Base-by-base conservation (phyloP, 345 rosid species). In the Balakata baccata region DNA sequence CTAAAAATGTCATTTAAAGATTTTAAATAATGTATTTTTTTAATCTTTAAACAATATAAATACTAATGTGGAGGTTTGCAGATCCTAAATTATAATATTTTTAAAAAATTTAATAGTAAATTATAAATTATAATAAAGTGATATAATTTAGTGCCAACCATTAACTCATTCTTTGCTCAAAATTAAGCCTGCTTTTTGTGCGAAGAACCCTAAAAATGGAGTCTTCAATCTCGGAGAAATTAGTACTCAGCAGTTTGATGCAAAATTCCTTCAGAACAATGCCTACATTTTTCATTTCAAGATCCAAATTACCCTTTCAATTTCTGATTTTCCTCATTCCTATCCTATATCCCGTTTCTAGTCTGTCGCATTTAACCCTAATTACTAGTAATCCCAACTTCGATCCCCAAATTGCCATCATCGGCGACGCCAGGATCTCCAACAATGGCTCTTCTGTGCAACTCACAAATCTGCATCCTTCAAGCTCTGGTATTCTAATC, bases 341-440 rank as follows among this genome's bases (percentile, higher is more conserved):
- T 22, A 61, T 56, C 64, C 67, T 79, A 51, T 17, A 41, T 17
- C 78, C 80, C 63, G 45, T 73, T 14, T 76, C 68, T 14, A 59
- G 61, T 59, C 67, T 78, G 41, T 45, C 80, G 3, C 53, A 53
- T 47, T 62, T 39, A 70, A 66, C 83, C 81, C 77, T 74, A 38
- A 38, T 45, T 58, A 53, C 46, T 43, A 20, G 61, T 39, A 56
- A 70, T 67, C 75, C 83, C 68, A 69, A 71, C 23, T 87, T 83
- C 79, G 78, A 71, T 62, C 74, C 81, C 60, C 61, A 78, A 61
- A 54, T 75, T 43, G 50, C 75, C 37, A 75, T 81, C 39, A 74
- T 68, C 49, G 90, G 89, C 56, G 85, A 86, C 64, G 88, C 86
- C 50, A 53, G 54, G 43, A 4, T 82, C 67, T 76, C 64, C 41